Base-by-base conservation (phyloP, 75 land plant genomes). In the Azolla pinnata region DNA sequence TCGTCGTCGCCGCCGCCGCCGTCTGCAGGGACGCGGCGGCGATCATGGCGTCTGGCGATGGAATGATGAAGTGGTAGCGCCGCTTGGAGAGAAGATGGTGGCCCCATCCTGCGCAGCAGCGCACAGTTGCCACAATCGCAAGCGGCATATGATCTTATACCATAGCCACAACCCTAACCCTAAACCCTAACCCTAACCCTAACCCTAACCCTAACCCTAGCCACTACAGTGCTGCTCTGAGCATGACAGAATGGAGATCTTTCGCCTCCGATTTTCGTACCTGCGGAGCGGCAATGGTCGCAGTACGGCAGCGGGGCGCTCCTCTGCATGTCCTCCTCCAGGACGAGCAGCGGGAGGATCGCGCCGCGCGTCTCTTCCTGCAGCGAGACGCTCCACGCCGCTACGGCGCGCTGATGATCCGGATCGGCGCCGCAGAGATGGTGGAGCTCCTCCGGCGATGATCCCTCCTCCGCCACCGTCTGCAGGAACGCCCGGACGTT, bases 21-120 rank as follows among this genome's bases (percentile, higher is more conserved):
- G 61, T 66, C 10, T 67, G 60, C 29, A 81, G 65, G 23, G 68
- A 70, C 38, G 68, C 60, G 31, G 68, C 74, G 75, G 70, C 79
- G 12, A 54, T 52, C n/a, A n/a, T n/a, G n/a, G n/a, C n/a, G n/a
- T 57, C 64, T 18, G 79, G 71, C 4, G 64, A 63, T 9, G 96
- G 96, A 17, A 92, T 79, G 32, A 92, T 76, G 51, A 88, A 35
- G 63, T 92, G 97, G 71, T 88, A 92, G 25, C 79, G 69, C 29
- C 76, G 58, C 33, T 76, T 83, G n/a, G 87, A 76, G 7, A 92
- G 75, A 50, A 81, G 77, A 45, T 89, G 90, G 65, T 88, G 82
- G 66, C 96, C 73, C 96, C 97, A 89, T 10, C 97, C 97, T 92
- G 66, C 61, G 29, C 21, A 14, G 42, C 42, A 38, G 42, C 14